phyloP scores from a whole-genome alignment of 768 basidiomycete species.

The Lactarius tabidus region DNA sequence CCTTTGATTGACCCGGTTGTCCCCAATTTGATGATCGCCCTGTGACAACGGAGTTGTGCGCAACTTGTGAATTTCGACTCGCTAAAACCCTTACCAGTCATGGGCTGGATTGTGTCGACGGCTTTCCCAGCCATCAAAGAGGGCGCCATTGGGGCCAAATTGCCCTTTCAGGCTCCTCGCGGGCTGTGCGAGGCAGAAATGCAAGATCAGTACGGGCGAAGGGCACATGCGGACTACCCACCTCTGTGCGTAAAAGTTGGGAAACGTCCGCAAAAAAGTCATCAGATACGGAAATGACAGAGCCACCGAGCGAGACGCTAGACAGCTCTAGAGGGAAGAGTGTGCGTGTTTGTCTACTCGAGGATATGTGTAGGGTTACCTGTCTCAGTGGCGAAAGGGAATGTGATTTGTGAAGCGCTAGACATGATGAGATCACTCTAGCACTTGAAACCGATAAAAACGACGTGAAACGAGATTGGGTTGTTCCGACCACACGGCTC shows the following conservation, averaged over 20 bases:
- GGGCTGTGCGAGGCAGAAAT: constrained; percentile 46
- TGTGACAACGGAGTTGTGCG: constrained; percentile 30
- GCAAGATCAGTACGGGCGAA: neutral
- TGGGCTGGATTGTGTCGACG: constrained; percentile 81
- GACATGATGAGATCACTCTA: constrained; percentile 25
- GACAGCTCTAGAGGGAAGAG: constrained; percentile 67
- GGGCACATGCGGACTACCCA: constrained; percentile 34
- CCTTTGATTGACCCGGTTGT: constrained; percentile 68
- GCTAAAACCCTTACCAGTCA: constrained; percentile 65
- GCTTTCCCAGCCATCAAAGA: constrained; percentile 94
- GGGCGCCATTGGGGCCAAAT: constrained; percentile 92
- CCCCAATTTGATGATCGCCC: constrained; percentile 90
- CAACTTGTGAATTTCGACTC: neutral
- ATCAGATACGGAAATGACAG: constrained; percentile 76
- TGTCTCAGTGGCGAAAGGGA: constrained; percentile 48
- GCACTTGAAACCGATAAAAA: neutral
- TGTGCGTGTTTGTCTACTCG: neutral
- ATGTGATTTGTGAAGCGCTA: constrained; percentile 31
- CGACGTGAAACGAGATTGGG: constrained; percentile 38
- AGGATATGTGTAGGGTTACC: constrained; percentile 36
- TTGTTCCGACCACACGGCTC: constrained; percentile 40
- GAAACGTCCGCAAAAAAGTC: constrained; percentile 92
- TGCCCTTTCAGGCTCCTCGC: constrained; percentile 90
- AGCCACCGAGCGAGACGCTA: constrained; percentile 75
- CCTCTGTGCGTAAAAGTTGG: constrained; percentile 80